Conservation (phyloP, 495 filamentous ascomycete genomes). For the Tirmania nivea region DNA sequence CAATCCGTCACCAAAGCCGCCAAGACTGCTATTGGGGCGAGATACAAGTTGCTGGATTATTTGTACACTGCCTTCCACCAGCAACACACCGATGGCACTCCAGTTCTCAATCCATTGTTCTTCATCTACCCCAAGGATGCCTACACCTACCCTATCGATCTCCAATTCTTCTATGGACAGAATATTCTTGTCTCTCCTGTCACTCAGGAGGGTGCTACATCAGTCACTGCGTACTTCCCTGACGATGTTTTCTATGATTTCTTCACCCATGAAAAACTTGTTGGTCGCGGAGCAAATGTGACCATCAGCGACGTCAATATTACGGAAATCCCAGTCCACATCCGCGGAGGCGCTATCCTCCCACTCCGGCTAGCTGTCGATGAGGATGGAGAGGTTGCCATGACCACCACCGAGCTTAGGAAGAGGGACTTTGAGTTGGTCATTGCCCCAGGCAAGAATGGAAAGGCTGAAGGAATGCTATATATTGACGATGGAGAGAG, state of each 20-base stretch:
- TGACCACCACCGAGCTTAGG: conserved; percentile 49
- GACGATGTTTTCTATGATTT: conserved; percentile 60
- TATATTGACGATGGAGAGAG: conserved; percentile 58
- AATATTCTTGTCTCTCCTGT: conserved; percentile 55
- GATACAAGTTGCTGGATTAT: conserved; percentile 61
- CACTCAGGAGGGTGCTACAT: conserved; percentile 36
- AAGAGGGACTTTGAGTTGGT: conserved; percentile 46
- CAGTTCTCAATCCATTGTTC: conserved; percentile 45
- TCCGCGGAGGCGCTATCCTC: conserved; percentile 47
- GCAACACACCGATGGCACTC: conserved; percentile 46
- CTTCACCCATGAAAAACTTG: conserved; percentile 36
- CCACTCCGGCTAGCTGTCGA: conserved; percentile 28
- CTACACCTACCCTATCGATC: conserved; percentile 35
- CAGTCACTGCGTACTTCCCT: conserved; percentile 51
- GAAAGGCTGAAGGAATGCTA: conserved; percentile 39
- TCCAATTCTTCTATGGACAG: conserved; percentile 56
- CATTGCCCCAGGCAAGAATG: conserved; percentile 36
- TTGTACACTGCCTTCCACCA: conserved; percentile 53
- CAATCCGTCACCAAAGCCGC: conserved; percentile 40
- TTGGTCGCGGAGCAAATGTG: conserved; percentile 31
- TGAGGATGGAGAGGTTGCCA: conserved; percentile 26
- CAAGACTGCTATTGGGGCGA: conserved; percentile 47
- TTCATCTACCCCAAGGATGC: conserved; percentile 48
- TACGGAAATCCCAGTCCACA: conserved; percentile 50
- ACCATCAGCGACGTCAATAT: conserved; percentile 33